Conservation (phyloP, 148 eudicot species). For the Beta vulgaris region DNA sequence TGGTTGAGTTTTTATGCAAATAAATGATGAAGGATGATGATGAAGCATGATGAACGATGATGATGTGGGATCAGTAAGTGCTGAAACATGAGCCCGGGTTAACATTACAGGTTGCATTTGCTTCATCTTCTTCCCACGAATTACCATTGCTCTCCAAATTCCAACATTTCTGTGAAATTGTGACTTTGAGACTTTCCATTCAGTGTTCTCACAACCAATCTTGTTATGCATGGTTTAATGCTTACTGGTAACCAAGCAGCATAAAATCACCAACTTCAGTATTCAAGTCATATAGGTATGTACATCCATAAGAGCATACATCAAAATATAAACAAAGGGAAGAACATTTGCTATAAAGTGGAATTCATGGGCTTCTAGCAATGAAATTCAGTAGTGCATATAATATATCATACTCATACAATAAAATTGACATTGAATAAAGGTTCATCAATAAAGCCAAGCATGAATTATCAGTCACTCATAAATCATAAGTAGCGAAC, state of each 20-base stretch:
- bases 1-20: too few species aligned
- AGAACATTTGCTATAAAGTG: background rate
- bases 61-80: background rate
- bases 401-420: background rate
- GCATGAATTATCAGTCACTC: too few species aligned
- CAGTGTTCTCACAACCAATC: conserved; percentile 1
- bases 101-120: conserved; percentile 14
- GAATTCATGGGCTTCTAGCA: background rate
- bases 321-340: background rate
- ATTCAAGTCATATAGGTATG: background rate
- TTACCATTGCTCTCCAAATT: conserved; percentile 11
- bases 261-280: background rate
- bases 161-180: conserved; percentile 7
- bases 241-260: background rate
- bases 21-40: too few species aligned
- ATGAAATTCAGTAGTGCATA: background rate
- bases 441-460: too few species aligned
- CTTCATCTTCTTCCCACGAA: conserved; percentile 14
- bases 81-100: background rate
- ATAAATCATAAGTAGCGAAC: too few species aligned
- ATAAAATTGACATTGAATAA: too few species aligned
- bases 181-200: background rate
- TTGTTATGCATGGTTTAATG: background rate
- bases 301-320: background rate
- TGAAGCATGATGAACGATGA: too few species aligned